phyloP scores from a whole-genome alignment of 805 yeast species.

The Lachancea nothofagi region DNA sequence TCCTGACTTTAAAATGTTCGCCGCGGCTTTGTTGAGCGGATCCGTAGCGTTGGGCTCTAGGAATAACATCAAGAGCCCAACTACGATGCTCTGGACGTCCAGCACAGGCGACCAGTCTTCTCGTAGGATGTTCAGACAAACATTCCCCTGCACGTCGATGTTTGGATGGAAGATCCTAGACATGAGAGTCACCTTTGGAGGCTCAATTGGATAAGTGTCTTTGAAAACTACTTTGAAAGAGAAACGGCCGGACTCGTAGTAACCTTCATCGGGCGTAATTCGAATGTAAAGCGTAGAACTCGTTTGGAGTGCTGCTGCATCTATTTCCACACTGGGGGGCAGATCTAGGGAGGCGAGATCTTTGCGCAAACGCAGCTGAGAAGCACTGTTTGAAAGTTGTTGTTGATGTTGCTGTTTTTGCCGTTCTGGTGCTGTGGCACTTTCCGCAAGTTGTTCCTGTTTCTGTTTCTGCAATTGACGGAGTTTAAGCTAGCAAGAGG shows the following conservation, averaged over 20 bases:
- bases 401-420: background rate
- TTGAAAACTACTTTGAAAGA: slow-evolving; percentile 59
- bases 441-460: slow-evolving; percentile 2
- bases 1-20: slow-evolving; percentile 47
- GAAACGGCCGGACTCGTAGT: slow-evolving; percentile 34
- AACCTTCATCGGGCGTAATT: slow-evolving; percentile 29
- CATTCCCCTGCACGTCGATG: slow-evolving; percentile 83
- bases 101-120: slow-evolving; percentile 97
- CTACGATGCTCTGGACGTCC: slow-evolving; percentile 70
- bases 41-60: slow-evolving; percentile 89
- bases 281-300: slow-evolving; percentile 17
- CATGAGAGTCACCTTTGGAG: slow-evolving; percentile 75
- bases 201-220: slow-evolving; percentile 81
- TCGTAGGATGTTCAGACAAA: slow-evolving; percentile 83
- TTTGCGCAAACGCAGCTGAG: slow-evolving; percentile 22
- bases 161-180: slow-evolving; percentile 87
- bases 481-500: slow-evolving; percentile 9
- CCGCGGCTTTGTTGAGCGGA: slow-evolving; percentile 90
- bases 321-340: slow-evolving; percentile 20
- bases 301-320: slow-evolving; percentile 5
- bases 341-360: slow-evolving; percentile 25
- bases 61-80: slow-evolving; percentile 81
- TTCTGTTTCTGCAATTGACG: slow-evolving; percentile 10
- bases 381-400: slow-evolving; percentile 7
- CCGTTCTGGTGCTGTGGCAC: background rate